Percentiles rank a stretch among this genome's conserved stretches.
These are phyloP conservation scores for Jacaranda copaia DNA, from an alignment of 257 asterid species.

Conservation along the genomic window DNA sequence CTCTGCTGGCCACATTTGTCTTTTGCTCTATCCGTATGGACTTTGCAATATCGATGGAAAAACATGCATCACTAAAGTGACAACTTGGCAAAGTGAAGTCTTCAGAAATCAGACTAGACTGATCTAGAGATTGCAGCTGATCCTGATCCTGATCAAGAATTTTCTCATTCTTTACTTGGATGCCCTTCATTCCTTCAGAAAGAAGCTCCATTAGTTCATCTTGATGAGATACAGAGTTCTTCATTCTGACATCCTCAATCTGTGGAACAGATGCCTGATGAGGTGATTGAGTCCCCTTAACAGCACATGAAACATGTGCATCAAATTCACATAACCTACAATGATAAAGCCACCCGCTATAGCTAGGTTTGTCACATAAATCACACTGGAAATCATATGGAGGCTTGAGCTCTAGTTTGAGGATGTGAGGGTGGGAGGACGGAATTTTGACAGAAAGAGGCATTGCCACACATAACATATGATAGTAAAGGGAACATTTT, in stretches of 20 bases:
- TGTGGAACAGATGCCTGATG: not conserved
- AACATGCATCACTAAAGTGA: constrained; percentile 62
- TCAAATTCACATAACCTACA: constrained; percentile 61
- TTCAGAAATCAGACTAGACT: constrained; percentile 37
- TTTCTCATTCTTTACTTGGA: constrained; percentile 17
- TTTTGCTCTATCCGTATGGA: constrained; percentile 35
- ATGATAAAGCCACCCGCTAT: constrained; percentile 58
- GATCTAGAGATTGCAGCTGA: constrained; percentile 29
- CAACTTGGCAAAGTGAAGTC: constrained; percentile 42
- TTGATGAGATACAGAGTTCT: constrained; percentile 25
- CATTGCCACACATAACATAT: constrained; percentile 52
- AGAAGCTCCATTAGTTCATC: constrained; percentile 53
- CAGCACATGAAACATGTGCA: constrained; percentile 59
- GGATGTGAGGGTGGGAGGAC: constrained; percentile 50
- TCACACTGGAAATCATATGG: constrained; percentile 64
- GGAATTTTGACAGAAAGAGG: constrained; percentile 58
- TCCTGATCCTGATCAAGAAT: constrained; percentile 23
- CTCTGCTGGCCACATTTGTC: not conserved
- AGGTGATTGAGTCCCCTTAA: constrained; percentile 29
- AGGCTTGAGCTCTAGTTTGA: constrained; percentile 53
- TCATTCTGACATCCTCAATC: not conserved
- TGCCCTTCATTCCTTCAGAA: constrained; percentile 37
- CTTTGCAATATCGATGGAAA: constrained; percentile 61
- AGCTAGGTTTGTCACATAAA: constrained; percentile 48
- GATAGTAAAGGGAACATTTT: constrained; percentile 45